Conservation (phyloP, 306 rosid species). For the Clitoria ternatea region DNA sequence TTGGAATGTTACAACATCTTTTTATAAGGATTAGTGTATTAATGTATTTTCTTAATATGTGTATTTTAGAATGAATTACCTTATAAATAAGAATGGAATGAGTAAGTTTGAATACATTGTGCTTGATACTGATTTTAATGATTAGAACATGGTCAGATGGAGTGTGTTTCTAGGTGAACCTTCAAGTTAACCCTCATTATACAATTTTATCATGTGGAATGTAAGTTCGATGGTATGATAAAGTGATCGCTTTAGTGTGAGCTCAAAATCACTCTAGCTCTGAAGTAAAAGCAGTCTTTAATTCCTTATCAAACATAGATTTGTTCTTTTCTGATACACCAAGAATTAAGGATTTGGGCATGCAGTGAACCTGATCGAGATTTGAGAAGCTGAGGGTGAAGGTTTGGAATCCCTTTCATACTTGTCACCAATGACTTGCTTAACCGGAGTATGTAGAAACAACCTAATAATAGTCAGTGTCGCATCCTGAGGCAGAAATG, state of each 20-base stretch:
- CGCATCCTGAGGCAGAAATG: too few relatives aligned
- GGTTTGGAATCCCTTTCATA: neutral
- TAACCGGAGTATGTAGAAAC: conserved; percentile 1
- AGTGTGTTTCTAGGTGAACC: neutral
- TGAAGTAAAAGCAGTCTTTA: neutral
- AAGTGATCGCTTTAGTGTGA: neutral
- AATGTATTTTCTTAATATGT: too few relatives aligned
- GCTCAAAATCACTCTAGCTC: neutral
- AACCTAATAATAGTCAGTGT: neutral
- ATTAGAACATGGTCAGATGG: neutral
- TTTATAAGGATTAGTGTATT: too few relatives aligned
- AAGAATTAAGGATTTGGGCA: neutral
- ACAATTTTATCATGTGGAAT: neutral
- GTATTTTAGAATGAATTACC: too few relatives aligned
- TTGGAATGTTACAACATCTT: too few relatives aligned
- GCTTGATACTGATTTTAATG: neutral
- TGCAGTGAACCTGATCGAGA: neutral
- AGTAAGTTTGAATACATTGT: too few relatives aligned
- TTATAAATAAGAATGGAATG: too few relatives aligned
- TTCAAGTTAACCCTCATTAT: neutral
- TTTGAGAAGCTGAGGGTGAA: neutral
- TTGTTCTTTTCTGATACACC: neutral
- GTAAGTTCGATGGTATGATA: neutral
- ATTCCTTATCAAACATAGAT: neutral
- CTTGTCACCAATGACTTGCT: neutral